A percentile compares a stretch with the other conserved stretches of the same genome.
These are phyloP conservation scores for Neoascochyta sp. DNA, from an alignment of 2,329 filamentous ascomycete genomes.

Conservation along the genomic window DNA sequence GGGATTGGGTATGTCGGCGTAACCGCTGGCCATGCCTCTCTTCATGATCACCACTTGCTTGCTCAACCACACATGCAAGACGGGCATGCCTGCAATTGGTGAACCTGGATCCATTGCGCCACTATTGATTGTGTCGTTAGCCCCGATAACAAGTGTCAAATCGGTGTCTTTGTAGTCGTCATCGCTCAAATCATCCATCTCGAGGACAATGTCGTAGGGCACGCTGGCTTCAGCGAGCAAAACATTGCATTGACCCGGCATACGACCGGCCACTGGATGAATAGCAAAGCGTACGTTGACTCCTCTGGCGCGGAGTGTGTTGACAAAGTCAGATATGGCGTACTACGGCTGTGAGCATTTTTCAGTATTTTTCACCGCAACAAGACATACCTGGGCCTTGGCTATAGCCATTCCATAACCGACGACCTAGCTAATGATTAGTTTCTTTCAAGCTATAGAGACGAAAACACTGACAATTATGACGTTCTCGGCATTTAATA, in stretches of 20 bases:
- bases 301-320: slow-evolving; percentile 67
- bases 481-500: slow-evolving; percentile 74
- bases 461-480: slow-evolving; percentile 61
- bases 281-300: slow-evolving; percentile 85
- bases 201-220: slow-evolving; percentile 85
- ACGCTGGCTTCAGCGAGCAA: slow-evolving; percentile 83
- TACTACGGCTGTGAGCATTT: too few relatives aligned
- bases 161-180: slow-evolving; percentile 86
- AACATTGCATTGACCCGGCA: slow-evolving; percentile 93
- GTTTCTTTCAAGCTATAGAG: background rate
- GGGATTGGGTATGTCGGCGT: slow-evolving; percentile 86
- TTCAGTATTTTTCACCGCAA: too few relatives aligned
- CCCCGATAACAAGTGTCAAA: slow-evolving; percentile 82
- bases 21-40: slow-evolving; percentile 81
- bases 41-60: slow-evolving; percentile 95
- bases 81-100: slow-evolving; percentile 87
- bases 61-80: slow-evolving; percentile 89
- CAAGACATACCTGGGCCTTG: too few relatives aligned
- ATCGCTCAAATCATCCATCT: slow-evolving; percentile 96
- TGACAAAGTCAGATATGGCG: slow-evolving; percentile 77
- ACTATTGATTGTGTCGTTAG: slow-evolving; percentile 90
- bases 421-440: slow-evolving; percentile 50
- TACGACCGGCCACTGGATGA: slow-evolving; percentile 83
- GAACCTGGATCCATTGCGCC: slow-evolving; percentile 80
- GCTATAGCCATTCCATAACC: slow-evolving; percentile 94